Conservation (phyloP, 1,284 basidiomycete genomes). For the Earliella scabrosa region DNA sequence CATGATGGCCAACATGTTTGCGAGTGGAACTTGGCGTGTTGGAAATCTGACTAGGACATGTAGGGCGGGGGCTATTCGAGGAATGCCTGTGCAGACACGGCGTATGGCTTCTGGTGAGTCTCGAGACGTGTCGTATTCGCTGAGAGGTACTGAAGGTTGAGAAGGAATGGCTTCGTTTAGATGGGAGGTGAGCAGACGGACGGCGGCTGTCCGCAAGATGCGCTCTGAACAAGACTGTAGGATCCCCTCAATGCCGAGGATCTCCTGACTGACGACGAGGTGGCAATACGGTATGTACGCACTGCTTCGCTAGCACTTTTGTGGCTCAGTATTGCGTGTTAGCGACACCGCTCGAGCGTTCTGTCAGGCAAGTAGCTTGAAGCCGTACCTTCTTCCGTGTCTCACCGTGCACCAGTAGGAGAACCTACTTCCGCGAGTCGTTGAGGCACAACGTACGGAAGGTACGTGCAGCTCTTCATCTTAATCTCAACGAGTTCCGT, state of each 20-base stretch:
- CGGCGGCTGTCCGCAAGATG: background rate
- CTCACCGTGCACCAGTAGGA: constrained; percentile 52
- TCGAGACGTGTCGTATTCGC: background rate
- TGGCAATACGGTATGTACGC: constrained; percentile 76
- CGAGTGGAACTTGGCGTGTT: background rate
- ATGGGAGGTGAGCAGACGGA: constrained; percentile 59
- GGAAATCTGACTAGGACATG: background rate
- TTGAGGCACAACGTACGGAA: constrained; percentile 90
- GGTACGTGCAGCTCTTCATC: constrained; percentile 56
- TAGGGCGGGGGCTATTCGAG: background rate
- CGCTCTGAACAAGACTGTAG: constrained; percentile 39
- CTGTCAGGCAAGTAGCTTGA: constrained; percentile 63
- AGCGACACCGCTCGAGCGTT: constrained; percentile 87
- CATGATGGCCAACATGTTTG: no score
- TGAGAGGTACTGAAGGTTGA: background rate
- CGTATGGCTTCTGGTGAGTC: constrained; percentile 22
- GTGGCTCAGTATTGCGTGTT: background rate
- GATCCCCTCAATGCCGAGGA: constrained; percentile 81
- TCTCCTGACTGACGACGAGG: constrained; percentile 89
- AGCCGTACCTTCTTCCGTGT: background rate
- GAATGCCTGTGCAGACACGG: background rate
- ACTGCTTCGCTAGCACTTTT: constrained; percentile 1
- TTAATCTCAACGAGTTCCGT: no score
- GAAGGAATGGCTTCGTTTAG: constrained; percentile 61
- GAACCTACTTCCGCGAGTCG: constrained; percentile 81